phyloP scores from a whole-genome alignment of 106 monocot genomes.

The Dactylorhiza incarnata region DNA sequence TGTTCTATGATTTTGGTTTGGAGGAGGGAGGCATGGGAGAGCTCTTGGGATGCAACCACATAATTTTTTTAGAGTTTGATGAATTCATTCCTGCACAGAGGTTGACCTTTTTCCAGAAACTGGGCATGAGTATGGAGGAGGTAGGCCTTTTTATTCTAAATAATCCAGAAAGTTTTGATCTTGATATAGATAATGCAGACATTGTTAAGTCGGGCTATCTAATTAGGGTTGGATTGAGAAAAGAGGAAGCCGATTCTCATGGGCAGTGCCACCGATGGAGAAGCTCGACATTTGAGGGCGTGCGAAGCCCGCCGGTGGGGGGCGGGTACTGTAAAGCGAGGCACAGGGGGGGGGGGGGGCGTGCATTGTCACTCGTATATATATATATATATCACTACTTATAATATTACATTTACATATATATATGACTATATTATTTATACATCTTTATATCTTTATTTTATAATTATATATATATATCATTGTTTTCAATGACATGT shows the following conservation, averaged over 20 bases:
- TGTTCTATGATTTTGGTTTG: slow-evolving; percentile 61
- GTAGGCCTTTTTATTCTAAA: slow-evolving; percentile 35
- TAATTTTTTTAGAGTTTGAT: slow-evolving; percentile 31
- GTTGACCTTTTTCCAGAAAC: slow-evolving; percentile 44
- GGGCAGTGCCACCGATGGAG: too few relatives aligned
- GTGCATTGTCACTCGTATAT: too few relatives aligned
- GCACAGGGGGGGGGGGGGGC: too few relatives aligned
- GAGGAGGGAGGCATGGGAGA: slow-evolving; percentile 43
- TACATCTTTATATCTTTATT: too few relatives aligned
- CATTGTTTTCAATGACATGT: too few relatives aligned
- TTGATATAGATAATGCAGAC: slow-evolving; percentile 34
- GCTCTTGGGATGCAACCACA: slow-evolving; percentile 30
- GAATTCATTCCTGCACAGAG: slow-evolving; percentile 31
- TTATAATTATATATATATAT: too few relatives aligned
- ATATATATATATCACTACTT: too few relatives aligned
- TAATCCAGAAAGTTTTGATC: slow-evolving; percentile 26
- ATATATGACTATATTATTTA: too few relatives aligned
- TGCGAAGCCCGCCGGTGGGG: too few relatives aligned
- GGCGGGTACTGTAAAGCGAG: too few relatives aligned
- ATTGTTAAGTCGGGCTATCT: slow-evolving; percentile 53
- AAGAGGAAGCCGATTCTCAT: slow-evolving; percentile 14
- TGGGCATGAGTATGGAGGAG: slow-evolving; percentile 54
- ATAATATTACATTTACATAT: too few relatives aligned
- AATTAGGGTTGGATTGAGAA: slow-evolving; percentile 23
- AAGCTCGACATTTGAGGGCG: too few relatives aligned